phyloP scores from a whole-genome alignment of 2,329 filamentous ascomycete genomes.

The Fusarium multiceps region DNA sequence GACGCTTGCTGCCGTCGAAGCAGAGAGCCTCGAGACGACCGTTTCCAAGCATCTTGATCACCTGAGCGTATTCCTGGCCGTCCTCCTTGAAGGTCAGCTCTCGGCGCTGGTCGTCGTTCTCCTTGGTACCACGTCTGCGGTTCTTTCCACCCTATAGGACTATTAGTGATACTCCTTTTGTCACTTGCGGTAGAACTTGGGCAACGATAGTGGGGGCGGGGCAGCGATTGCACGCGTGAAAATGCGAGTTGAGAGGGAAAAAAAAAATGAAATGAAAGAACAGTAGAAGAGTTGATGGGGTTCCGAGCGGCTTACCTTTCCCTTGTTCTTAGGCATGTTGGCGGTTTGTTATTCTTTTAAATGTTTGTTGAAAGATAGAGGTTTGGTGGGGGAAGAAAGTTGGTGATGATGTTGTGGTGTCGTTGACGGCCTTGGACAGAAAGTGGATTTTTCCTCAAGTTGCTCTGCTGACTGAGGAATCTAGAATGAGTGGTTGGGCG shows the following conservation, averaged over 20 bases:
- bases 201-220: slow-evolving; percentile 47
- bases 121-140: slow-evolving; percentile 97
- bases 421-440: slow-evolving; percentile 40
- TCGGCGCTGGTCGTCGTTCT: slow-evolving; percentile 99
- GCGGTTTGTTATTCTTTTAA: slow-evolving; percentile 14
- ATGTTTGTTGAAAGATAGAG: slow-evolving; percentile 13
- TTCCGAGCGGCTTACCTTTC: slow-evolving; percentile 76
- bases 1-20: slow-evolving; percentile 79
- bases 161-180: slow-evolving; percentile 34
- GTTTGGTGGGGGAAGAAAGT: slow-evolving; percentile 22
- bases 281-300: not conserved
- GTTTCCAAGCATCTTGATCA: slow-evolving; percentile 93
- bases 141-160: slow-evolving; percentile 90
- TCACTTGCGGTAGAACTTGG: slow-evolving; percentile 26
- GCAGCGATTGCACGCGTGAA: slow-evolving; percentile 35
- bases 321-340: slow-evolving; percentile 98
- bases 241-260: slow-evolving; percentile 6
- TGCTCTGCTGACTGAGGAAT: slow-evolving; percentile 32
- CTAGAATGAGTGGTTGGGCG: slow-evolving; percentile 12
- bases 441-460: slow-evolving; percentile 43
- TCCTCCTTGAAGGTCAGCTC: slow-evolving; percentile 99
- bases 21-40: slow-evolving; percentile 91
- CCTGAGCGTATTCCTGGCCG: slow-evolving; percentile 74
- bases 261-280: not conserved
- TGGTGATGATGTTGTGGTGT: slow-evolving; percentile 43